phyloP scores from a whole-genome alignment of 176 grass and related monocot genomes.

The Neostapfia colusana region DNA sequence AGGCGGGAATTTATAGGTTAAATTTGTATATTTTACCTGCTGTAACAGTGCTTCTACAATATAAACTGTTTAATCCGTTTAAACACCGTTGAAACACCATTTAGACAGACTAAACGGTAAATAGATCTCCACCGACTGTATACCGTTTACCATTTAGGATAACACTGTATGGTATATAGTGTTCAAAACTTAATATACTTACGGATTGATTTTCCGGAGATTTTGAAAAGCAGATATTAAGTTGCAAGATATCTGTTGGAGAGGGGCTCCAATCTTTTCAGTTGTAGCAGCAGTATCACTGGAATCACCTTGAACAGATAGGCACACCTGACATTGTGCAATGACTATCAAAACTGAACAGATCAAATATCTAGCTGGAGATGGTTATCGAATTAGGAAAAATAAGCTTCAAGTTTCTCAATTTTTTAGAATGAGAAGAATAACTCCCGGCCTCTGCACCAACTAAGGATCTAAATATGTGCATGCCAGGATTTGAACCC shows the following conservation, averaged over 20 bases:
- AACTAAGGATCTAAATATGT: background rate
- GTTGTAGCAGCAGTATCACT: conserved; percentile 32
- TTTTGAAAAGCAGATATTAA: conserved; percentile 71
- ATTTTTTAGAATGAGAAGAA: background rate
- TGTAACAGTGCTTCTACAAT: too few species aligned
- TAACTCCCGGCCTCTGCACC: background rate
- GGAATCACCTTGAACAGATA: conserved; percentile 48
- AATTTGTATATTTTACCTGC: too few species aligned
- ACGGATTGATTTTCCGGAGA: conserved; percentile 55
- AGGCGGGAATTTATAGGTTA: too few species aligned
- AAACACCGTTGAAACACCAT: too few species aligned
- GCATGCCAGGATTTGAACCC: background rate
- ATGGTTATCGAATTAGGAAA: conserved; percentile 9
- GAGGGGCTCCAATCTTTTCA: conserved; percentile 58
- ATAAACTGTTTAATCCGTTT: too few species aligned
- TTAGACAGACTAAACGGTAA: too few species aligned
- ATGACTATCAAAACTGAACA: conserved; percentile 17
- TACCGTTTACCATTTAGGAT: too few species aligned
- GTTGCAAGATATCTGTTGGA: conserved; percentile 62
- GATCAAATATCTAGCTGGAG: conserved; percentile 11
- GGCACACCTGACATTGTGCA: conserved; percentile 50
- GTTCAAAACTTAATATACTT: conserved; percentile 31
- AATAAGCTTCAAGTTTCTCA: background rate
- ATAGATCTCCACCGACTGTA: too few species aligned
- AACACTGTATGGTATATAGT: too few species aligned